Percentiles rank a stretch among this genome's conserved stretches.
Evolutionary conservation across 2,329 filamentous ascomycete genomes (phyloP).

Genomic region (Chaetomiaceae sp.): DNA sequence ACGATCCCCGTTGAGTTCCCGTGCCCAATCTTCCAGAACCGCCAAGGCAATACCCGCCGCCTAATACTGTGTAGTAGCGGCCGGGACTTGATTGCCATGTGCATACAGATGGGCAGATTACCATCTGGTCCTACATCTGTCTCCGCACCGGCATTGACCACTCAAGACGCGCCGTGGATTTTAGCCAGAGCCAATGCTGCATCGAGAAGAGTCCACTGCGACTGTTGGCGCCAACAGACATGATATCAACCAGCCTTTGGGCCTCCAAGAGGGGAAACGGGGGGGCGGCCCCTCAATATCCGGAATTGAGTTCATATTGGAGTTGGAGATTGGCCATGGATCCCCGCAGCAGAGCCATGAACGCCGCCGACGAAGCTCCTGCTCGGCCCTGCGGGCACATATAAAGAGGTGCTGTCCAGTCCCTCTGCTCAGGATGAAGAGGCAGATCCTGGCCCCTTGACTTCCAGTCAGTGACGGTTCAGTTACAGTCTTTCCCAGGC

Average conservation of each 20-base stretch:
- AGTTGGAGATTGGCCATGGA: constrained; percentile 2
- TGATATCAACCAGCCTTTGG: background rate
- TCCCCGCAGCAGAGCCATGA: background rate
- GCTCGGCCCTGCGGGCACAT: too few species aligned
- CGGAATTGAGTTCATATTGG: constrained; percentile 15
- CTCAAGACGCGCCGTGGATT: too few species aligned
- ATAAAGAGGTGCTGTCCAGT: too few species aligned
- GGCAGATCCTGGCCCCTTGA: too few species aligned
- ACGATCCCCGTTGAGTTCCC: too few species aligned
- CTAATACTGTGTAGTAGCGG: constrained; percentile 17
- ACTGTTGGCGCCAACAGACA: background rate
- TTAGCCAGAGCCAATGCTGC: constrained; percentile 15
- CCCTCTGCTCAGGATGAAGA: too few species aligned
- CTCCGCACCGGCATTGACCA: background rate
- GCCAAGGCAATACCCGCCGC: constrained; percentile 22
- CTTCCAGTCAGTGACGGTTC: too few species aligned
- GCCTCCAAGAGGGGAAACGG: background rate
- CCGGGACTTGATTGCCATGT: too few species aligned
- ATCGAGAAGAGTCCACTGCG: background rate
- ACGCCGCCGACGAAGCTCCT: background rate
- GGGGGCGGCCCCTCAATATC: constrained; percentile 17
- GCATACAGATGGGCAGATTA: background rate
- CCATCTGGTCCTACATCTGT: background rate
- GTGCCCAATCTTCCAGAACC: constrained; percentile 15
- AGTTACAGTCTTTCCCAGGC: background rate